Evolutionary conservation across 805 yeast species (phyloP), one percentile per base, ranked within the genome.

Genomic region (Zygoascus bituminiphila): DNA sequence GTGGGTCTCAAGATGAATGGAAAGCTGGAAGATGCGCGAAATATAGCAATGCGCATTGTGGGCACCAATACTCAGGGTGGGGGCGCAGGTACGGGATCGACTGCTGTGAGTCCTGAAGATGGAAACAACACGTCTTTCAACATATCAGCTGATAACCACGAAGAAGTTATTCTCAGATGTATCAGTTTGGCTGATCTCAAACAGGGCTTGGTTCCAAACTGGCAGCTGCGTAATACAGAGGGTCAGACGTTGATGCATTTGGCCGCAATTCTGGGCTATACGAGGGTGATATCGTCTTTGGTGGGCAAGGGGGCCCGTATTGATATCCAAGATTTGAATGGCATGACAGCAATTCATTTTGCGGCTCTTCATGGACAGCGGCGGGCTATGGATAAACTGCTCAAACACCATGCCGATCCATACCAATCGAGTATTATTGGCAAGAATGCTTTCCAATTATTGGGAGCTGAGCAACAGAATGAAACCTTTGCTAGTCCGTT

Each of bases 1-100:
- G 96, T 93, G 38, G 98, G 98, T 1, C 73, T 89, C 66, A 91
- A 93, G 67, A 88, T 91, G 96, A 89, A 88, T 62, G 98, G 98
- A 51, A 84, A 84, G 60, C 71, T 93, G 49, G 98, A 93, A 62
- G 97, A 91, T 67, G 97, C 98, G 1, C 79, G 86, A 56, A 88
- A 88, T 61, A 86, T 91, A 59, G 98, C 98, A 1, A 84, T 84
- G 66, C 74, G 95, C 55, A 88, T 93, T 56, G 89, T 91, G 45
- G 93, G 93, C 10, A 76, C 78, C 45, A 40, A 24, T 12, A 48
- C 41, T 23, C 44, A 41, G 9, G 47, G 40, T 23, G 46, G 49
- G 5, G 43, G 39, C 20, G 15, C 23, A 19, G 10, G 39, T 9
- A 21, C 35, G 10, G 41, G 39, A 17, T 24, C 43, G 17, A 35